A percentile compares a stretch with the other conserved stretches of the same genome.
Conservation (phyloP, 257 asterid species). For the Nicotiana sylvestris region DNA sequence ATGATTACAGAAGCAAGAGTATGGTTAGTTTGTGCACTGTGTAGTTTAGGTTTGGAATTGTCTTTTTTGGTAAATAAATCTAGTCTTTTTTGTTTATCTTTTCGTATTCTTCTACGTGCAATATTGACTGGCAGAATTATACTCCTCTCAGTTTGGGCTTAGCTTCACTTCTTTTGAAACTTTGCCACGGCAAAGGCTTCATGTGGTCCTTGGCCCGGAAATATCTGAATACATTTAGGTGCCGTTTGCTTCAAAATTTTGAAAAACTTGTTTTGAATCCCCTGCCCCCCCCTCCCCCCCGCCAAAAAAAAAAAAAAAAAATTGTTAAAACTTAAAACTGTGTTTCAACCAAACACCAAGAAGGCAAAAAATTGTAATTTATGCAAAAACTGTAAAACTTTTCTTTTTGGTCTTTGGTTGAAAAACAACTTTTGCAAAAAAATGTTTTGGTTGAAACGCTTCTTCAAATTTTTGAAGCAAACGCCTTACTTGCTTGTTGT, state of each 20-base stretch:
- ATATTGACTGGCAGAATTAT: neutral
- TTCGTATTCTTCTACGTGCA: neutral
- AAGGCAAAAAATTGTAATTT: neutral
- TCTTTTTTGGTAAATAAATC: neutral
- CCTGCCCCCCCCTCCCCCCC: neutral
- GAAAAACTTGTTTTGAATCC: neutral
- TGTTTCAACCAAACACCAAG: neutral
- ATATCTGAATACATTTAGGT: neutral
- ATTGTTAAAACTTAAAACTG: neutral
- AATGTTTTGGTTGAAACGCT: neutral
- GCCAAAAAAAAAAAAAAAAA: too few relatives aligned
- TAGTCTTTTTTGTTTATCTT: neutral
- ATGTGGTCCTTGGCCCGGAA: neutral
- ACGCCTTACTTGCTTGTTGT: neutral
- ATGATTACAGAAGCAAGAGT: neutral
- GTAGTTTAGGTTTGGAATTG: neutral
- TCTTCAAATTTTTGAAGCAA: neutral
- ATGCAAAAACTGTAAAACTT: neutral
- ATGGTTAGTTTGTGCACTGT: neutral
- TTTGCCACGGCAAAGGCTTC: neutral
- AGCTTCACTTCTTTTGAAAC: conserved; percentile 1
- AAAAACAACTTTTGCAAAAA: neutral
- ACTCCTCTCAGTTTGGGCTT: neutral
- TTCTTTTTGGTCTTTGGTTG: neutral
- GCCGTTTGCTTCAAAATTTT: conserved; percentile 4